A percentile compares a stretch with the other conserved stretches of the same genome.
Evolutionary conservation across 495 filamentous ascomycete genomes (phyloP).

Genomic region (Corynascus novoguineensis): DNA sequence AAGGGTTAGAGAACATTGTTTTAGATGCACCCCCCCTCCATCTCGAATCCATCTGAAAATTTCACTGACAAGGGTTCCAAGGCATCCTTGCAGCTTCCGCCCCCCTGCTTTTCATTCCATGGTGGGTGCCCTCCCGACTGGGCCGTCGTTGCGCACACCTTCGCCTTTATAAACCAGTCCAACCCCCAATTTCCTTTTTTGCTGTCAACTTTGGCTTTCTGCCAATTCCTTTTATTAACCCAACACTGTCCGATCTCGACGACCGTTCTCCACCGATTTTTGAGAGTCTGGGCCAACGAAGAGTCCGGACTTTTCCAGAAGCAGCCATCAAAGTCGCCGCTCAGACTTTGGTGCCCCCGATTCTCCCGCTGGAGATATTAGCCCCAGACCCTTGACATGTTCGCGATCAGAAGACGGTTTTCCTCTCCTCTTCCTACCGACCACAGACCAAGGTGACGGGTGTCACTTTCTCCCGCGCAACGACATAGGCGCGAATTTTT

Average conservation of each 20-base stretch:
- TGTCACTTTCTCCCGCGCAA: slow-evolving; percentile 44
- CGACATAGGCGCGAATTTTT: slow-evolving; percentile 45
- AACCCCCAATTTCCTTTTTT: slow-evolving; percentile 19
- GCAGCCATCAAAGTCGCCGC: slow-evolving; percentile 24
- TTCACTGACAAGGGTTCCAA: slow-evolving; percentile 12
- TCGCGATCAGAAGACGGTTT: slow-evolving; percentile 44
- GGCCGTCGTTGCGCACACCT: slow-evolving; percentile 17
- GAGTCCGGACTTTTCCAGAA: slow-evolving; percentile 30
- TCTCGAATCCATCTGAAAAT: slow-evolving; percentile 12
- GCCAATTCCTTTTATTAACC: slow-evolving; percentile 14
- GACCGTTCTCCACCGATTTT: slow-evolving; percentile 18
- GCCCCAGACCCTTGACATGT: slow-evolving; percentile 44
- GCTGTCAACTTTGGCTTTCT: slow-evolving; percentile 22
- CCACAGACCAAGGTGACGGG: slow-evolving; percentile 53
- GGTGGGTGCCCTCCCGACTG: slow-evolving; percentile 9
- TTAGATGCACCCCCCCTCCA: slow-evolving; percentile 20
- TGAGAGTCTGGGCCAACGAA: slow-evolving; percentile 24
- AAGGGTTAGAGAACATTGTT: slow-evolving; percentile 2
- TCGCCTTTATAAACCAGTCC: slow-evolving; percentile 19
- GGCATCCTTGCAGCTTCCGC: slow-evolving; percentile 9
- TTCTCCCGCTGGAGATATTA: slow-evolving; percentile 31
- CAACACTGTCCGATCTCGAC: slow-evolving; percentile 6
- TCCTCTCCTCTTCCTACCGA: slow-evolving; percentile 50
- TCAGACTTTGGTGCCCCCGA: slow-evolving; percentile 32
- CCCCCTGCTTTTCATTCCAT: slow-evolving; percentile 8